Base-by-base conservation (phyloP, 2,329 filamentous ascomycete species). In the Penicillium freii region DNA sequence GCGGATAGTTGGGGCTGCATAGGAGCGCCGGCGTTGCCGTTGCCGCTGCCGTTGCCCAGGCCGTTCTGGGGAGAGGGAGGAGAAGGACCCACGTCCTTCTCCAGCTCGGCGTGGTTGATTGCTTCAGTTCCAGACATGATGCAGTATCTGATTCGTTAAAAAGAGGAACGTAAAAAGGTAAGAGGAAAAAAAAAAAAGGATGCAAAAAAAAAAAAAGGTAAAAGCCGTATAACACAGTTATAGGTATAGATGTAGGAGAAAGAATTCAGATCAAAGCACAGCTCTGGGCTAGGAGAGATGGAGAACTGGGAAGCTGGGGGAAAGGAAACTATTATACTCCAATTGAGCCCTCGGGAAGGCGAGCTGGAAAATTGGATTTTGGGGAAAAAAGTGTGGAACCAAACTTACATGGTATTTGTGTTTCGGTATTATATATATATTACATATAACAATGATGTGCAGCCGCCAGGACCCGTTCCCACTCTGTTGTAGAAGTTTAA, bases 1-100 rank as follows among this genome's bases (percentile, higher is more conserved):
- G 71, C 71, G 51, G 74, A 73, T 76, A 80, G 74, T 51, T 73
- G 65, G 40, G 67, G 69, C 29, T 69, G 58, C 11, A 69, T 51
- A 42, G 63, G 43, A 34, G 55, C 40, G 31, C 57, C 54, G 25
- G 2, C 3, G 15, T 25, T 17, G 5, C 42, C 39, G 31, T 15
- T 15, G 31, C 13, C 13, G 25, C 8, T 8, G 25, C 25, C 6
- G 25, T 27, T 27, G 7, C 6, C 23, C 10, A 19, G 5, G 10
- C 46, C 56, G 17, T 54, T 59, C 54, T 56, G 52, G 29, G 61
- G 55, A 42, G 45, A 34, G 31, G 11, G 8, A 5, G 17, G 7
- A 5, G 51, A 42, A 39, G 40, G 53, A 38, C 60, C 58, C 52
- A 69, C 50, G 48, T 74, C 70, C 71, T 74, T 74, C 56, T 74